Conservation (phyloP, 192 early-diverging fungal genomes). For the Coemansia sp. region DNA sequence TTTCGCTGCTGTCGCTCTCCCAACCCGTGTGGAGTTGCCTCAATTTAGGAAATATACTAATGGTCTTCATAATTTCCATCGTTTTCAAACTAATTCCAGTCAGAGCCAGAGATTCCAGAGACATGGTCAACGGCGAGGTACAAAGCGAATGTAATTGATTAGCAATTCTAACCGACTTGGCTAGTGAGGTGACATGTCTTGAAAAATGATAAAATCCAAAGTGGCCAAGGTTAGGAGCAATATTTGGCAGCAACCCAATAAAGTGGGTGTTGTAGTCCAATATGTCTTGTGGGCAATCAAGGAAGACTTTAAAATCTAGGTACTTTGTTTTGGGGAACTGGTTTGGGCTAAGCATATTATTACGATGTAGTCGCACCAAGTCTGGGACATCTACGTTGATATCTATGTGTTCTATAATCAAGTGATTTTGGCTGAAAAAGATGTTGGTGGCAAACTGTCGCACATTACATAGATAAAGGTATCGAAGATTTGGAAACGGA, state of each 20-base stretch:
- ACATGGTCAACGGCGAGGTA: background rate
- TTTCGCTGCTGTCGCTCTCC: background rate
- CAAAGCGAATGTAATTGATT: background rate
- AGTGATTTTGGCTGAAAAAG: background rate
- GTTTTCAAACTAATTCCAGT: background rate
- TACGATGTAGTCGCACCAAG: background rate
- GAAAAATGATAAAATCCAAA: background rate
- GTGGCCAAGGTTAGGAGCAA: background rate
- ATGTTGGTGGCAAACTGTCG: background rate
- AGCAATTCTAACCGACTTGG: background rate
- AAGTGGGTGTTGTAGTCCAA: background rate
- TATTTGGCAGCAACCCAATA: background rate
- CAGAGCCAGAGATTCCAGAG: background rate
- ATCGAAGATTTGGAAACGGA: background rate
- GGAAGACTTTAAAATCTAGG: background rate
- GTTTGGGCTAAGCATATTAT: background rate
- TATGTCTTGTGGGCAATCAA: background rate
- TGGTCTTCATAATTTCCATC: background rate
- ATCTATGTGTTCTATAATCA: background rate
- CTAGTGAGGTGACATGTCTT: background rate
- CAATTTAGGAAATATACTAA: background rate
- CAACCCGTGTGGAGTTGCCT: background rate
- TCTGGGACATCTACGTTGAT: background rate
- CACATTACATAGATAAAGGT: background rate
- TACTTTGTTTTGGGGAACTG: background rate